Evolutionary conservation across 192 early-diverging fungal genomes (phyloP).

Genomic region (Coemansia sp.): DNA sequence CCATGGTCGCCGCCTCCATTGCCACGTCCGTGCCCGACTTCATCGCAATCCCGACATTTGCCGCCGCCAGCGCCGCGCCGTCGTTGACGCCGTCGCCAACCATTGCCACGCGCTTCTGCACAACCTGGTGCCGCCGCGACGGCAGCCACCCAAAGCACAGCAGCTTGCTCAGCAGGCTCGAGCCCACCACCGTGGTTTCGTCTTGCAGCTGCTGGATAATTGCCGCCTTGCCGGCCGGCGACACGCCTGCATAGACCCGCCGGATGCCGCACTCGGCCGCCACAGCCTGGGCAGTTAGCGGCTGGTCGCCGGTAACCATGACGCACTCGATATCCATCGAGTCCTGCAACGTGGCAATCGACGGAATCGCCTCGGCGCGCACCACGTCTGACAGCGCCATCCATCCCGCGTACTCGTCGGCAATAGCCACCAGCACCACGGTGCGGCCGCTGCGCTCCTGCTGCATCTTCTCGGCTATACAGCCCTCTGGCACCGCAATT

Average conservation of each 20-base stretch:
- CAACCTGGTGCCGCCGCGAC: not conserved
- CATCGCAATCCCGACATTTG: conserved; percentile 85
- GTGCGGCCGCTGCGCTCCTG: conserved; percentile 73
- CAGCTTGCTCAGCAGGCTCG: not conserved
- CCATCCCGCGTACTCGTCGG: conserved; percentile 57
- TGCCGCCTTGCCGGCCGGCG: conserved; percentile 82
- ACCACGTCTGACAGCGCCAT: conserved; percentile 82
- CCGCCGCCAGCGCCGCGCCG: conserved; percentile 79
- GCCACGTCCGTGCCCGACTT: conserved; percentile 93
- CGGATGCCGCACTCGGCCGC: conserved; percentile 78
- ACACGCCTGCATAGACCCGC: conserved; percentile 84
- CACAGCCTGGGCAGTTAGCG: conserved; percentile 74
- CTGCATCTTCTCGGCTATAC: conserved; percentile 28
- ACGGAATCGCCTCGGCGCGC: conserved; percentile 70
- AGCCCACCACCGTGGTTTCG: conserved; percentile 16
- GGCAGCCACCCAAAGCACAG: conserved; percentile 3
- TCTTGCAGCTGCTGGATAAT: conserved; percentile 72
- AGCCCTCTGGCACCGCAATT: conserved; percentile 44
- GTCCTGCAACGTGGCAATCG: conserved; percentile 63
- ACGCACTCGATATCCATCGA: conserved; percentile 70
- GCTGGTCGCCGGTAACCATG: conserved; percentile 95
- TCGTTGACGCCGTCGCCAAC: conserved; percentile 98
- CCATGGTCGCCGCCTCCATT: conserved; percentile 88
- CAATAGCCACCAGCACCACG: conserved; percentile 71
- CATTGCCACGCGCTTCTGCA: conserved; percentile 65